Conservation (phyloP, 1,139 yeast species). For the Nakaseomyces nivariensis region DNA sequence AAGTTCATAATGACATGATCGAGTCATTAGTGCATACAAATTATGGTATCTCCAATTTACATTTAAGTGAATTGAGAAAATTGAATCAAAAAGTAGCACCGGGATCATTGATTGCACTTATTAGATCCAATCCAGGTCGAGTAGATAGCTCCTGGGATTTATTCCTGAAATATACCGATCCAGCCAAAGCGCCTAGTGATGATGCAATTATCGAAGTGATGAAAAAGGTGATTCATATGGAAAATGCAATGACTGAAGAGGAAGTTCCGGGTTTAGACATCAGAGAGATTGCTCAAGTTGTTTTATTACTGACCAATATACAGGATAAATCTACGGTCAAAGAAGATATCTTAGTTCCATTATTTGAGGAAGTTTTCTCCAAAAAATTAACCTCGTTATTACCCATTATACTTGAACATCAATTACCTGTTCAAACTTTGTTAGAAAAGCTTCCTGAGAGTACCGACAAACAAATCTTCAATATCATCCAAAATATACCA, state of each 20-base stretch:
- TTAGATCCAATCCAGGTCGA: constrained; percentile 27
- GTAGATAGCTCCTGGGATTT: constrained; percentile 25
- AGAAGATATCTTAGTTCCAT: constrained; percentile 7
- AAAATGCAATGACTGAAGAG: constrained; percentile 15
- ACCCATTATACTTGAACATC: constrained; percentile 10
- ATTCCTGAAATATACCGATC: constrained; percentile 10
- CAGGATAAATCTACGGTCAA: constrained; percentile 7
- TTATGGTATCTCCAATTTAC: constrained; percentile 24
- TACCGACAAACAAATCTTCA: constrained; percentile 11
- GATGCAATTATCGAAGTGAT: constrained; percentile 13
- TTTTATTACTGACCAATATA: constrained; percentile 10
- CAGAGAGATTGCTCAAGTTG: constrained; percentile 14
- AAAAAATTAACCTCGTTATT: constrained; percentile 12
- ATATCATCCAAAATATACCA: constrained; percentile 8
- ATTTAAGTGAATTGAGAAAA: constrained; percentile 14
- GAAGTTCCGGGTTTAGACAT: constrained; percentile 13
- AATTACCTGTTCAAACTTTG: constrained; percentile 9
- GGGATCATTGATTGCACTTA: constrained; percentile 16
- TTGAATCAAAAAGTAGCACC: constrained; percentile 8
- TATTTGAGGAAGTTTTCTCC: constrained; percentile 9
- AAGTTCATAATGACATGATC: constrained; percentile 22
- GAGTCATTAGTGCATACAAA: constrained; percentile 21
- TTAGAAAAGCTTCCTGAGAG: constrained; percentile 8
- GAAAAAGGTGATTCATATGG: constrained; percentile 17
- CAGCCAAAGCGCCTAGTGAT: constrained; percentile 10